Base-by-base conservation (phyloP, 2,329 filamentous ascomycete genomes). In the Ceratocystis lukuohia region DNA sequence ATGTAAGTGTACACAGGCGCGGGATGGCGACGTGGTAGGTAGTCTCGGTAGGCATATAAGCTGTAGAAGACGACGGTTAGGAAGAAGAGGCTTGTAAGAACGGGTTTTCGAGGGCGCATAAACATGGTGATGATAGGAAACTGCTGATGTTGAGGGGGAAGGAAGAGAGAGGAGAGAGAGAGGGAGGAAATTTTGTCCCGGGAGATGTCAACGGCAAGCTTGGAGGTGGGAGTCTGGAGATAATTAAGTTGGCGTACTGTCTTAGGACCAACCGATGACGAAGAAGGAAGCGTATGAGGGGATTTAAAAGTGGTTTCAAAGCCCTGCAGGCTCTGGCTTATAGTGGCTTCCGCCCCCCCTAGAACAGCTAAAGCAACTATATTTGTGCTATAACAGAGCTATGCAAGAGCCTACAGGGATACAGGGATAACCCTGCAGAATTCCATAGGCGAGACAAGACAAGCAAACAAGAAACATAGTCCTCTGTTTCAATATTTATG, bases 21-120 rank as follows among this genome's bases (percentile, higher is more conserved):
- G 15, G 28, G 56, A 28, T 33, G 50, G 37, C 46, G 46, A 6
- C 25, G 41, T 4, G 61, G 10, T 1, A 65, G 62, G 6, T 17
- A 22, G 8, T 56, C 46, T n/a, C 48, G 22, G 64, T 66, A 68
- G 70, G 80, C 88, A 70, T 82, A 83, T 69, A 88, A 84, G 8
- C 88, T 12, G 78, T 94, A 70, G 82, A 84, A 70, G 83, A 83
- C 69, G 87, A 88, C 70, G 80, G 84, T 66, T 82, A 85, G 72
- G 81, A 83, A 61, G 81, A 82, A 69, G 76, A 75, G 22, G 76
- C 73, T 25, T 76, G 75, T 41, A 74, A 76, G 33, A 78, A 76
- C 37, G 76, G 76, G n/a, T 76, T 74, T 30, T 33, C 63, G 63
- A 7, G 64, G 48, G 10, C 61, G 64, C 20, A 53, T 44, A 22